These are phyloP conservation scores for Actinidia arguta DNA, from an alignment of 179 eudicot genomes.

Conservation along the genomic window DNA sequence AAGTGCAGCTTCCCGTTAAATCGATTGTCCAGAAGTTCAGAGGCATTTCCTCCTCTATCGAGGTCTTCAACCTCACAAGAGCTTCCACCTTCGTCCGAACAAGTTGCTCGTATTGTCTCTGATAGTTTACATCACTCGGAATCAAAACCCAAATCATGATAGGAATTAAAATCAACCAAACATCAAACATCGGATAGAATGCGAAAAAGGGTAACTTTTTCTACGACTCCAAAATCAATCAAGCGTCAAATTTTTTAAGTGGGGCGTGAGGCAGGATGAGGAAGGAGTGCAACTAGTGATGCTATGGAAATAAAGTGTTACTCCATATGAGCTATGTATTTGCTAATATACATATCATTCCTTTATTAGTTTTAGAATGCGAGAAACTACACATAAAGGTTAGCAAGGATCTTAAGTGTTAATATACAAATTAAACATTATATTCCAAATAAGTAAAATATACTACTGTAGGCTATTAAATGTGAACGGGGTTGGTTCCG, in stretches of 20 bases:
- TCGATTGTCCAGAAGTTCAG: slow-evolving; percentile 95
- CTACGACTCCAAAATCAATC: too few species aligned
- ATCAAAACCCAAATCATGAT: background rate
- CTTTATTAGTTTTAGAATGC: background rate
- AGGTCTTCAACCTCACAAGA: slow-evolving; percentile 62
- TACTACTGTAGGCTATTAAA: background rate
- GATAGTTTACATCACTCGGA: slow-evolving; percentile 19
- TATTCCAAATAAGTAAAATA: background rate
- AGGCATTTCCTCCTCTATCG: slow-evolving; percentile 80
- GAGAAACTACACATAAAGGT: background rate
- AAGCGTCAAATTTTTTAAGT: too few species aligned
- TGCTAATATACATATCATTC: too few species aligned
- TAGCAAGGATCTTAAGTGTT: background rate
- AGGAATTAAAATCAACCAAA: background rate
- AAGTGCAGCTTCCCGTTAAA: slow-evolving; percentile 85
- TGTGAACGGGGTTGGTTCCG: background rate
- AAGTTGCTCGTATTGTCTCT: slow-evolving; percentile 97
- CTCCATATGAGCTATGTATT: too few species aligned
- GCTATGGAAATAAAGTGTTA: too few species aligned
- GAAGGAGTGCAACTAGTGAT: too few species aligned
- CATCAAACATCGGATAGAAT: background rate
- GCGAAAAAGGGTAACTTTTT: too few species aligned
- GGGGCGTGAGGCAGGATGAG: too few species aligned
- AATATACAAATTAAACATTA: background rate
- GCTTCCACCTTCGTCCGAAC: slow-evolving; percentile 93